Evolutionary conservation across 495 filamentous ascomycete species (phyloP), one percentile per base, ranked within the genome.

Genomic region (Neurospora sp.): DNA sequence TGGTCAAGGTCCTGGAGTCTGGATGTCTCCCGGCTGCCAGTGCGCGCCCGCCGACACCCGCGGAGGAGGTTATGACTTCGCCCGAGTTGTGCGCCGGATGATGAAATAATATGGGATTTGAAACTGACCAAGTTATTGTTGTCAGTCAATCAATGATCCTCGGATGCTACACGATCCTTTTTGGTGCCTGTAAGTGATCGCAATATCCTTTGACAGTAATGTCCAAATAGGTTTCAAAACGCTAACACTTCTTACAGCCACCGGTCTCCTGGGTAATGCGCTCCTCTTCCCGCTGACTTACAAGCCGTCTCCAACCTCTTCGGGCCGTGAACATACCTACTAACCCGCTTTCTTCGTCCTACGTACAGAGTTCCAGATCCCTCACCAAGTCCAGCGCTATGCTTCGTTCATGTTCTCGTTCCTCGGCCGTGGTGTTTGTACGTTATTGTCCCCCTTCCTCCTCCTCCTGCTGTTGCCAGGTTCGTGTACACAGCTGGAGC

Each of bases 371-470:
- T 96, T 97, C 83, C 94, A 97, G 83, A 94, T 97, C 75, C 96
- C 96, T 5, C 93, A 94, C 41, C 94, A 97, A 80, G 86, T 97
- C 44, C 91, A 93, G 73, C 89, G 92, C 80, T 98, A 98, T 87
- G 96, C 94, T 20, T 94, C 92, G 35, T 99, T 99, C 89, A 90
- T 98, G 79, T 98, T 98, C 87, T 94, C 91, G 65, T 98, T 99
- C 88, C 80, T 98, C 76, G 96, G 96, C 70, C 94, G 96, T 77
- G 96, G 96, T 81, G 84, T 94, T 81, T 98, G 94, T 98, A 89
- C 83, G 94, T 90, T 10, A 42, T 70, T 40, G 9, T 37, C 41
- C 69, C 18, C 40, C 48, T 31, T 71, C 68, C 38, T 72, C n/a
- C 16, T 35, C 12, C 12, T 70, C 14, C 68, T 69, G 40, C 39